Base-by-base conservation (phyloP, 2,329 filamentous ascomycete genomes). In the Arachnomyces sp. region DNA sequence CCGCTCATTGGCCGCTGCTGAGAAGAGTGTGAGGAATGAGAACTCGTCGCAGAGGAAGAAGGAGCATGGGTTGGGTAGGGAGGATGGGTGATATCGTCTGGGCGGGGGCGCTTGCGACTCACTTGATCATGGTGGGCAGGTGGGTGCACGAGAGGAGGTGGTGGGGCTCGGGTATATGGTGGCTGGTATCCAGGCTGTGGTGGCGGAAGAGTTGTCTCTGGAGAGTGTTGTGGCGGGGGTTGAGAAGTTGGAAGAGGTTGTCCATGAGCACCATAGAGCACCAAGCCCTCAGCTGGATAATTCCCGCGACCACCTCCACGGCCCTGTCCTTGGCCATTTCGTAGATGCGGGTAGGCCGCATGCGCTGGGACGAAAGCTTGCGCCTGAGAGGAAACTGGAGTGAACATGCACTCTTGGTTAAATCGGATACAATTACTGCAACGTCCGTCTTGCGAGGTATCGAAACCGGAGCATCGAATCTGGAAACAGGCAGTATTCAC, bases 381-480 rank as follows among this genome's bases (percentile, higher is more conserved):
- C 7, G 80, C 77, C 62, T 84, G 81, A 8, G 80, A 81, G 3
- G 79, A 84, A 16, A 86, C 81, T 2, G 82, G 81, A 1, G 81
- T 84, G 61, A 86, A 86, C 61, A 86, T 77, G 63, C 82, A 86
- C 57, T 84, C 80, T 61, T 85, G 81, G 49, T 81, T 81, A 64
- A 85, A 86, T 35, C 81, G 72, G 48, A 79, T 71, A 57, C 81
- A 86, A 59, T 85, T 85, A 54, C 72, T 76, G 67, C 81, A 86
- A 44, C 80, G 76, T 44, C 82, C 82, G 59, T 84, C 79, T 30
- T 80, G 76, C 30, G 79, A 82, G 42, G 74, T 76, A 53, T 84
- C 81, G 57, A 84, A 86, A 18, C 81, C 82, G 3, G 81, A 84
- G 67, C 81, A 86, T 44, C 82, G 79, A 59, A 85, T 84, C 81